Base-by-base conservation (phyloP, 257 asterid genomes). In the Ajuga chamaepitys region DNA sequence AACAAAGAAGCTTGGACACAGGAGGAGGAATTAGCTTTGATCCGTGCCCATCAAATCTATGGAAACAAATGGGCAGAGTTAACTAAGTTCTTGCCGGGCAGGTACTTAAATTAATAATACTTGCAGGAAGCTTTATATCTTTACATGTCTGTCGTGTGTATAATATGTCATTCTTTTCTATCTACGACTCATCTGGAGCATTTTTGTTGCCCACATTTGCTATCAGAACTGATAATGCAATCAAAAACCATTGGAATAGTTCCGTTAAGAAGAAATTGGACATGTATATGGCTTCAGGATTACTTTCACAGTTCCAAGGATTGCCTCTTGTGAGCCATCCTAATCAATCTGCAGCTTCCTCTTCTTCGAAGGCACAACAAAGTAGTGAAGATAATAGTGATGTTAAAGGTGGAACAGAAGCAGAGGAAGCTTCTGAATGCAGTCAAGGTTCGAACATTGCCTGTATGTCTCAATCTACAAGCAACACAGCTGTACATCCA, bases 21-120 rank as follows among this genome's bases (percentile, higher is more conserved):
- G 73, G 97, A 88, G 14, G 99, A 94, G 79, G 98, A 94, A 75
- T 71, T 90, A 75, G 82, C 88, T 71, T 74, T 94, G 67, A 84
- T 94, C 69, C 96, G 77, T 12, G 98, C 99, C 56, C 99, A 94
- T 81, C 99, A 83, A 77, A 74, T 86, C 52, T 81, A 82, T 53
- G 99, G 99, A 74, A 94, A 94, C 88, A 94, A 94, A 80, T 94
- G 99, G 99, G 99, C 99, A 1, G 99, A 94, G 85, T 84, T 94
- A 73, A 85, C 96, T 0, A 94, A 94, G 77, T 83, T 79, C 74
- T 85, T 94, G 76, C 99, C 98, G 50, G 99, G 99, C 70, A 90
- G 99, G 99, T 94, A 82, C 63, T 47, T 21, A 41, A 64, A 55
- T 64, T 70, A 54, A 22, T 58, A 34, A 67, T 70, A 48, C 47